phyloP scores from a whole-genome alignment of 345 rosid genomes.

The Salix brachista region DNA sequence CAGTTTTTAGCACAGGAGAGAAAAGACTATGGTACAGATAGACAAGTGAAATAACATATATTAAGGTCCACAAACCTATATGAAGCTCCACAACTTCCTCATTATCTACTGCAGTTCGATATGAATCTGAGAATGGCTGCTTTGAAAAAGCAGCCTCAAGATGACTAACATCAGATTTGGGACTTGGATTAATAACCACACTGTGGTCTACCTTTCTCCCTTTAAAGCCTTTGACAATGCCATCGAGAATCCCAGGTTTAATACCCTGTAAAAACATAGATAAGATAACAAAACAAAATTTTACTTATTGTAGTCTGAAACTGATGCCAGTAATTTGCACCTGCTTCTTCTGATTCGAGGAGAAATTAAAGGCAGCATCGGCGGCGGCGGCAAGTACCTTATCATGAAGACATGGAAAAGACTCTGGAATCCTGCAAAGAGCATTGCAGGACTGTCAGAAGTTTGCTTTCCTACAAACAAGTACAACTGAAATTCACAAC shows the following conservation, averaged over 20 bases:
- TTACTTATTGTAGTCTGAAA: background rate
- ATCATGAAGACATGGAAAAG: conserved; percentile 26
- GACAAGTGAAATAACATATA: conserved; percentile 14
- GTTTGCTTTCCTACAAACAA: background rate
- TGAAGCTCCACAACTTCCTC: conserved; percentile 20
- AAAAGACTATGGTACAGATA: background rate
- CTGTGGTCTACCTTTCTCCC: conserved; percentile 4
- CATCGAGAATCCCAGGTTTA: conserved; percentile 39
- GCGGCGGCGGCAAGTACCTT: conserved; percentile 31
- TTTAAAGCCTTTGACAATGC: conserved; percentile 30
- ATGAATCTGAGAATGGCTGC: conserved; percentile 13
- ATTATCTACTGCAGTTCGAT: background rate
- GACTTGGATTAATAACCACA: background rate
- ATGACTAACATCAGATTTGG: conserved; percentile 11
- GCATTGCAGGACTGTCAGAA: conserved; percentile 6
- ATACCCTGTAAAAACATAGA: conserved; percentile 26
- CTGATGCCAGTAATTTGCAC: conserved; percentile 9
- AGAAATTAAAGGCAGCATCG: conserved; percentile 24
- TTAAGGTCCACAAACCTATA: conserved; percentile 24
- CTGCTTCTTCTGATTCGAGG: conserved; percentile 28
- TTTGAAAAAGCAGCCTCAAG: conserved; percentile 15
- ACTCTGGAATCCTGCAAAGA: conserved; percentile 17
- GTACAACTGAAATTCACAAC: background rate
- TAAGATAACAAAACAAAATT: conserved; percentile 1
- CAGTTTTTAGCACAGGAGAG: background rate